Evolutionary conservation across 306 rosid genomes (phyloP).

Genomic region (Casuarina cunninghamiana): DNA sequence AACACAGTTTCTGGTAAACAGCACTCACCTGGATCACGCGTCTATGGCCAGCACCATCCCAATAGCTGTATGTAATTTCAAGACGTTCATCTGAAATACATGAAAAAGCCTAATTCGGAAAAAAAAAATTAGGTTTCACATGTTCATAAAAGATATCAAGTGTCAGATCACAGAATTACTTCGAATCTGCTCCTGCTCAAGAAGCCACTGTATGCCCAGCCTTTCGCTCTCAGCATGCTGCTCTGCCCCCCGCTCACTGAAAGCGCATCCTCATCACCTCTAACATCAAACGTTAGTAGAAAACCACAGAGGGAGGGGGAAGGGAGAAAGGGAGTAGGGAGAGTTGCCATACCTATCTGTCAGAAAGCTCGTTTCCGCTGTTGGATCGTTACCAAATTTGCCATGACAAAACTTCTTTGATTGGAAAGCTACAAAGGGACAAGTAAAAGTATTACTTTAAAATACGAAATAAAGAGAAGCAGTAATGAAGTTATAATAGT

Average conservation of each 20-base stretch:
- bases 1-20: constrained; percentile 6
- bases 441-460: constrained; percentile 2
- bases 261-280: constrained; percentile 69
- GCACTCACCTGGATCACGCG: constrained; percentile 76
- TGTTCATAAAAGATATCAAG: not conserved
- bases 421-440: constrained; percentile 44
- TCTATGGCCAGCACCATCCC: constrained; percentile 99
- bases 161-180: constrained; percentile 44
- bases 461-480: not conserved
- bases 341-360: constrained; percentile 79
- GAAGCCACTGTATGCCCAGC: constrained; percentile 72
- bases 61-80: constrained; percentile 89
- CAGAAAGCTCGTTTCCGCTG: constrained; percentile 92
- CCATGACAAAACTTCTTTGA: constrained; percentile 42
- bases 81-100: constrained; percentile 80
- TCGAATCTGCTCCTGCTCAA: constrained; percentile 84
- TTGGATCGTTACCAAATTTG: constrained; percentile 94
- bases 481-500: constrained; percentile 8
- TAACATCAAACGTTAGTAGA: constrained; percentile 65
- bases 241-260: constrained; percentile 99
- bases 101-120: constrained; percentile 5
- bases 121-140: constrained; percentile 1
- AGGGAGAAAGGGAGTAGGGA: constrained; percentile 9
- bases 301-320: constrained; percentile 16
- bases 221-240: constrained; percentile 98